A percentile compares a stretch with the other conserved stretches of the same genome.
These are phyloP conservation scores for Dactylellina sp. DNA, from an alignment of 2,329 filamentous ascomycete genomes.

Conservation along the genomic window DNA sequence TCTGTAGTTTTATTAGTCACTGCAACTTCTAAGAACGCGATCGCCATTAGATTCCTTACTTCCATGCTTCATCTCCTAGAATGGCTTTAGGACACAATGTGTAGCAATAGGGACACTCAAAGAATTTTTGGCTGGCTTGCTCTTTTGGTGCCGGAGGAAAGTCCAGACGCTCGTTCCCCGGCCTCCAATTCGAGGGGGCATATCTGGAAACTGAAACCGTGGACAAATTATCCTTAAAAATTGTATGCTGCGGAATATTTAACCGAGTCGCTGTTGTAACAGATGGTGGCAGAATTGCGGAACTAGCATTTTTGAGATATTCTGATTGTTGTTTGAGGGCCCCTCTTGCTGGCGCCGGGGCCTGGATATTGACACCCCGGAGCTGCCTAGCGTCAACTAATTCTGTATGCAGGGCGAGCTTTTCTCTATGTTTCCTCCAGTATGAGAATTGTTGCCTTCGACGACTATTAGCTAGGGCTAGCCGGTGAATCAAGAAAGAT, in stretches of 20 bases:
- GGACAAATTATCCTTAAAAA: conserved; percentile 18
- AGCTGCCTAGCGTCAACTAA: neutral
- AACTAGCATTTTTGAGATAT: neutral
- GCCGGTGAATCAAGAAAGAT: conserved; percentile 13
- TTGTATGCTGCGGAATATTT: conserved; percentile 12
- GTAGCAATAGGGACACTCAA: conserved; percentile 47
- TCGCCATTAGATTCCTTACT: conserved; percentile 21
- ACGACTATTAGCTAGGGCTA: conserved; percentile 35
- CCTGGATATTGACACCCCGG: neutral
- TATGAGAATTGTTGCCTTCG: conserved; percentile 45
- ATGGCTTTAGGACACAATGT: conserved; percentile 27
- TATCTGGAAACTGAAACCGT: conserved; percentile 42
- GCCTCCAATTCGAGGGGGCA: conserved; percentile 40
- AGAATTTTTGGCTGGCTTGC: conserved; percentile 16
- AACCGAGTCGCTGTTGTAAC: conserved; percentile 46
- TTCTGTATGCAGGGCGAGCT: conserved; percentile 26
- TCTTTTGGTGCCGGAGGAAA: conserved; percentile 32
- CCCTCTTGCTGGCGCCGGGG: neutral
- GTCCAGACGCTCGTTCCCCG: conserved; percentile 30
- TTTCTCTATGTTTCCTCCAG: conserved; percentile 49
- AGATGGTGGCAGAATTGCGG: conserved; percentile 13
- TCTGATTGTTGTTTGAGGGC: neutral
- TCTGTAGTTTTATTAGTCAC: conserved; percentile 1
- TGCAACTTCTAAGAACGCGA: no score
- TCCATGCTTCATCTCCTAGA: conserved; percentile 32